Evolutionary conservation across 2,329 filamentous ascomycete genomes (phyloP).

Genomic region (Herpotrichia juniperi): DNA sequence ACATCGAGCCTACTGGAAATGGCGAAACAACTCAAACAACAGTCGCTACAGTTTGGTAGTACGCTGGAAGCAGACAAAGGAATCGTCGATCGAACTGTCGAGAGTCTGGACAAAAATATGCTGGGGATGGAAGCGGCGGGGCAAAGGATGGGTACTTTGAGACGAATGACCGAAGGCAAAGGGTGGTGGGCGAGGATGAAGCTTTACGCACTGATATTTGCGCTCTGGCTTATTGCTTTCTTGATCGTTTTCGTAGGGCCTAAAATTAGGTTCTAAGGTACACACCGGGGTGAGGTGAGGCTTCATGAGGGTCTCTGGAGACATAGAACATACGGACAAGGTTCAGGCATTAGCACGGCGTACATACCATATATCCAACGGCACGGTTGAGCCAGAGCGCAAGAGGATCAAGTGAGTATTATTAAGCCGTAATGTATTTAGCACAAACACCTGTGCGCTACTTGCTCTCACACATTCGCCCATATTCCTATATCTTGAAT

Average conservation of each 20-base stretch:
- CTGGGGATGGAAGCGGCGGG: constrained; percentile 77
- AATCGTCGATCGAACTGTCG: constrained; percentile 71
- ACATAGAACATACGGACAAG: background rate
- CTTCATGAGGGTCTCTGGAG: background rate
- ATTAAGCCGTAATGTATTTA: no score
- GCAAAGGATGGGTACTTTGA: constrained; percentile 76
- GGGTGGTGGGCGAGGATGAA: constrained; percentile 86
- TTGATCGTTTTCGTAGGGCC: constrained; percentile 84
- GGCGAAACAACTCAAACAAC: constrained; percentile 77
- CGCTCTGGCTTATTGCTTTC: constrained; percentile 77
- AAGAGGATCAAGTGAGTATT: no score
- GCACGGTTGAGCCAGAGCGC: no score
- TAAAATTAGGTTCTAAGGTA: constrained; percentile 78
- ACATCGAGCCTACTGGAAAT: constrained; percentile 82
- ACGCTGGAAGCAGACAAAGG: constrained; percentile 78
- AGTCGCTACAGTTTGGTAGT: constrained; percentile 72
- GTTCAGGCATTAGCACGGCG: no score
- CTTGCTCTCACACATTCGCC: no score
- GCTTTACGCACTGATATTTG: constrained; percentile 84
- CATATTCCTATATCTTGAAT: no score
- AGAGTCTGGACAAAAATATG: constrained; percentile 79
- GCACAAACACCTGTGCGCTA: no score
- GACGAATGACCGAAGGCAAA: constrained; percentile 83
- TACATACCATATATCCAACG: no score
- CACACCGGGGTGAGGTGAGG: background rate